Conservation (phyloP, 768 basidiomycete species). For the Boletus sp. region DNA sequence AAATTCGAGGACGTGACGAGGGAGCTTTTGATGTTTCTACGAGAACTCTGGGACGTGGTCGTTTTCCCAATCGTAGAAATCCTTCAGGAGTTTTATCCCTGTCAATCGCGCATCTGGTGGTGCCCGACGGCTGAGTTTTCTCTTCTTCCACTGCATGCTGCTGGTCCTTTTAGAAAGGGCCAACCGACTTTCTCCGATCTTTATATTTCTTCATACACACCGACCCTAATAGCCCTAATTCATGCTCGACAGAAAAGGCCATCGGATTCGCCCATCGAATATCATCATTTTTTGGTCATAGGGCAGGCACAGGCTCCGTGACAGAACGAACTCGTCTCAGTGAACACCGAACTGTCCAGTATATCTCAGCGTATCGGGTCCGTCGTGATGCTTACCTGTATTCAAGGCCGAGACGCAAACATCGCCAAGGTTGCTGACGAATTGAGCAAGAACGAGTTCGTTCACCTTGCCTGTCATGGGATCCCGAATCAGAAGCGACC, state of each 20-base stretch:
- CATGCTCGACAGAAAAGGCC: too few species aligned
- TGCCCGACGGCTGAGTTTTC: constrained; percentile 11
- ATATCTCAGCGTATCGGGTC: background rate
- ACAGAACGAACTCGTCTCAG: background rate
- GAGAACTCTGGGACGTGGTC: constrained; percentile 18
- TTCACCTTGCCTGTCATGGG: constrained; percentile 23
- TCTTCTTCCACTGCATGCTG: background rate
- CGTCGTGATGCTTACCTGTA: background rate
- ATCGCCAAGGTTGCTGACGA: too few species aligned
- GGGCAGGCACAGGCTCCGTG: constrained; percentile 2
- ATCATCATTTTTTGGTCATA: background rate
- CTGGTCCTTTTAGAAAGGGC: background rate
- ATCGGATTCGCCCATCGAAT: background rate
- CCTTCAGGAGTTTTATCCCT: background rate
- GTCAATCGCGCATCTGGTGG: constrained; percentile 8
- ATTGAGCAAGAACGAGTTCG: too few species aligned
- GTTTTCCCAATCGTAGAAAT: constrained; percentile 12
- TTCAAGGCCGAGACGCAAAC: too few species aligned
- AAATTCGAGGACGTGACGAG: background rate
- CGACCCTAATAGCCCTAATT: too few species aligned
- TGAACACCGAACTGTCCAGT: too few species aligned
- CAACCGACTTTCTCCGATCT: too few species aligned
- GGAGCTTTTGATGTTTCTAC: background rate
- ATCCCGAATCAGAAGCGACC: constrained; percentile 6
- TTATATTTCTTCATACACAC: too few species aligned